Base-by-base conservation (phyloP, 169 alveolate species). In the Toxoplasma gondii region DNA sequence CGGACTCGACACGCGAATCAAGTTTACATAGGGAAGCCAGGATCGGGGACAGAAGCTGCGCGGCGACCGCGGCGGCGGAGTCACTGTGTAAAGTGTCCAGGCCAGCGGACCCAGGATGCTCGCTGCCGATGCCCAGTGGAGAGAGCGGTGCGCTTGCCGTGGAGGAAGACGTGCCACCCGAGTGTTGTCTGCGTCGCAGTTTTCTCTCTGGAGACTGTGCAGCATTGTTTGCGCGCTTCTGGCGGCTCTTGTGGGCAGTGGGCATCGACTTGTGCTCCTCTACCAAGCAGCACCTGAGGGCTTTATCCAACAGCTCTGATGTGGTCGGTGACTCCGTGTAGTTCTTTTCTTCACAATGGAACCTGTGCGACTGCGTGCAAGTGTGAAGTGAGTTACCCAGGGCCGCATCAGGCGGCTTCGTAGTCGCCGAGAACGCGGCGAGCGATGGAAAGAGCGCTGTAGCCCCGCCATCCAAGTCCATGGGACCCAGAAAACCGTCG, bases 361-460 rank as follows among this genome's bases (percentile, higher is more conserved):
- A 64, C 24, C 74, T 19, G 74, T 64, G 74, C 4, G 74, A 7
- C 5, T 64, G 74, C n/a, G n/a, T 64, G 74, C 74, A 31, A 12
- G 74, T 27, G 74, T 64, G 74, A 64, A 27, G 74, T 64, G 74
- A 16, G 19, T 78, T 78, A 78, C 86, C 86, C 86, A 78, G 24
- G 86, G 49, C 45, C 45, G 86, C 86, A 12, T 78, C 86, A 27
- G 86, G 86, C 86, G 86, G 86, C 45, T 78, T 78, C 86, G 86
- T 78, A 17, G 86, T 78, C 45, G 86, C 86, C 86, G 86, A 78
- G 86, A 78, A 78, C 4, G 86, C 86, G 39, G 86, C 86, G 9
- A 78, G 86, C 19, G 86, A 78, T 5, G 86, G 86, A 19, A 78
- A 78, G 43, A 78, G 86, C 39, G 86, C 86, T 10, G 86, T 24